Base-by-base conservation (phyloP, 1,139 yeast species). In the Pichia sp. region DNA sequence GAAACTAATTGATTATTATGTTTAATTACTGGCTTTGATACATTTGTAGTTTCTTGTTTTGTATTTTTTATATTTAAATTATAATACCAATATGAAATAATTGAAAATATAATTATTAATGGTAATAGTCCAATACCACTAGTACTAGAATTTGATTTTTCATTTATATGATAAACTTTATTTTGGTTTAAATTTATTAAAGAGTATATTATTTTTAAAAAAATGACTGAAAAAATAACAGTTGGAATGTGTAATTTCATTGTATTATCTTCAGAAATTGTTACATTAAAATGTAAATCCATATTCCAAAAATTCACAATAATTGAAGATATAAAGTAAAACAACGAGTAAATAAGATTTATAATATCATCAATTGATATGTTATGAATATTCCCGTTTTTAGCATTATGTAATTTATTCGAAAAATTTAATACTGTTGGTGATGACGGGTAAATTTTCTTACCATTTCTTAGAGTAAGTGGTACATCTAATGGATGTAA, bases 401-500 rank as follows among this genome's bases (percentile, higher is more conserved):
- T 6, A 24, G 10, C 3, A 25, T n/a, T 4, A 23, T 2, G 4
- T 27, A 16, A 12, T 9, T 1, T 11, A 6, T 16, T 16, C 16
- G 24, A 16, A 6, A 25, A 6, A 28, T 32, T 45, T 26, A 33
- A 12, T 9, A 12, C 4, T 7, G 30, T 29, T 9, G 40, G 25
- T 16, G 43, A 38, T 28, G 36, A 16, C 4, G 55, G 53, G 22
- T 40, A 50, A 10, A 51, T 33, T 30, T 45, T 40, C 22, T 44
- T 49, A 11, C 56, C 55, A 34, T 48, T 49, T 35, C 46, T 40
- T 11, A 53, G 29, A 6, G 39, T 37, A 5, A 60, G 36, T 3
- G 64, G 63, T 46, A 55, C 58, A 40, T 60, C 63, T 10, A 60
- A 35, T 3, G 63, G 63, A 50, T 60, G 64, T 6, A 56, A 40